Evolutionary conservation across 2,329 filamentous ascomycete genomes (phyloP).

Genomic region (Clonostachys solani): DNA sequence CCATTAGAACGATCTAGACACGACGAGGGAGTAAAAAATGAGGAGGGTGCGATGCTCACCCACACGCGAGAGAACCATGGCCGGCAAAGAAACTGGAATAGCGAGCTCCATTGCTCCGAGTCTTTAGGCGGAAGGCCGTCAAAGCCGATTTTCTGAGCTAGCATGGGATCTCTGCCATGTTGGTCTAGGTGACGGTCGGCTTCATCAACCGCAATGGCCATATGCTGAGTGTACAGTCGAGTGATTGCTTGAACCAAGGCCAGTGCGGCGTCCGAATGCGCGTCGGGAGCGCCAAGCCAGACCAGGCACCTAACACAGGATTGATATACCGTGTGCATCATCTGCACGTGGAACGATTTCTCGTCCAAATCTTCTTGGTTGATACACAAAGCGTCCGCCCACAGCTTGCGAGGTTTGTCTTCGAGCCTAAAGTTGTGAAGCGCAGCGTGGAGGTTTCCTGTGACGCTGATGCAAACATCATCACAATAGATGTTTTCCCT

Average conservation of each 20-base stretch:
- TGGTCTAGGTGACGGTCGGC: neutral
- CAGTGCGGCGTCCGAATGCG: neutral
- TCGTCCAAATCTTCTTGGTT: constrained; percentile 10
- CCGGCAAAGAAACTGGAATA: neutral
- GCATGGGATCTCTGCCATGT: neutral
- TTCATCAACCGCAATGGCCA: neutral
- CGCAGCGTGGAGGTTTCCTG: neutral
- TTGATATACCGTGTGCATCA: constrained; percentile 14
- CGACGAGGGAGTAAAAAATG: neutral
- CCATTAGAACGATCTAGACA: neutral
- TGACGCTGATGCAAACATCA: neutral
- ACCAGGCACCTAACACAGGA: neutral
- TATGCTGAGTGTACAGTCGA: neutral
- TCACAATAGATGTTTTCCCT: neutral
- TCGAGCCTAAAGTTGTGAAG: neutral
- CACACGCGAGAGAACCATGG: neutral
- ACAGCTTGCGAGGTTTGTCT: constrained; percentile 1
- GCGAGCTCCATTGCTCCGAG: neutral
- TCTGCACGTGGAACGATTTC: constrained; percentile 9
- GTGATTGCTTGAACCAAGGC: neutral
- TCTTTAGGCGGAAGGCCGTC: neutral
- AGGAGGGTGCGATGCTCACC: neutral
- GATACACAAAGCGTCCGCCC: constrained; percentile 16
- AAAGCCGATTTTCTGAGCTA: neutral
- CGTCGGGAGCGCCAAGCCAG: neutral